phyloP scores from a whole-genome alignment of 129 eudicot species.

The Smallanthus sonchifolius region DNA sequence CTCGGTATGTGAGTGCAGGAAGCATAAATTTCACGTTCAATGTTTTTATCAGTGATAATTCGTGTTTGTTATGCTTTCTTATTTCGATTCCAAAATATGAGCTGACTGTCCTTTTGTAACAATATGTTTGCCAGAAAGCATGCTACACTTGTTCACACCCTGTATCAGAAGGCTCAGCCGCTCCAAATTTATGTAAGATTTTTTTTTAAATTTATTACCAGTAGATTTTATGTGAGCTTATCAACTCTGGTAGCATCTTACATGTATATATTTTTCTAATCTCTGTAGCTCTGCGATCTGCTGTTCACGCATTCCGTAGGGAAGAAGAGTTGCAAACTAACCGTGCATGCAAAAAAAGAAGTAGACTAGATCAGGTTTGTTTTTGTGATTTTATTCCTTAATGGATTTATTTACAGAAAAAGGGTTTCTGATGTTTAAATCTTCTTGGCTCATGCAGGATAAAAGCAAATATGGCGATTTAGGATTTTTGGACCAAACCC shows the following conservation, averaged over 20 bases:
- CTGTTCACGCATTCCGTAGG: slow-evolving; percentile 78
- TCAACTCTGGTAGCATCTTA: not conserved
- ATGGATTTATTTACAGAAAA: not conserved
- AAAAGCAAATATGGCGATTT: slow-evolving; percentile 51
- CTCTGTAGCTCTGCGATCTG: slow-evolving; percentile 73
- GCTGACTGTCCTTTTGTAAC: not conserved
- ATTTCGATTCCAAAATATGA: not conserved
- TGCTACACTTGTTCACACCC: slow-evolving; percentile 85
- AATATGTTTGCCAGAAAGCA: slow-evolving; percentile 56
- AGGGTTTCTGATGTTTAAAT: not conserved
- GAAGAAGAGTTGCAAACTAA: slow-evolving; percentile 66
- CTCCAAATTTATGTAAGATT: slow-evolving; percentile 80
- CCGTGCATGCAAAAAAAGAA: slow-evolving; percentile 66
- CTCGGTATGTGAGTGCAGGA: not conserved
- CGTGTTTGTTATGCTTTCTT: not conserved
- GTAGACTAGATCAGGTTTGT: slow-evolving; percentile 70
- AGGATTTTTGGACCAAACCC: slow-evolving; percentile 39
- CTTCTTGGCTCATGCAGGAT: slow-evolving; percentile 41
- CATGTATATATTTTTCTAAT: not conserved
- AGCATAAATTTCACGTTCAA: not conserved
- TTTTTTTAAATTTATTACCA: not conserved
- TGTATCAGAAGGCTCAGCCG: slow-evolving; percentile 58
- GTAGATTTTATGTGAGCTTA: not conserved
- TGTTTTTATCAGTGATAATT: not conserved
- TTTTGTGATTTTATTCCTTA: not conserved